Evolutionary conservation across 345 rosid species (phyloP).

Genomic region (Eucalyptus shirleyi): DNA sequence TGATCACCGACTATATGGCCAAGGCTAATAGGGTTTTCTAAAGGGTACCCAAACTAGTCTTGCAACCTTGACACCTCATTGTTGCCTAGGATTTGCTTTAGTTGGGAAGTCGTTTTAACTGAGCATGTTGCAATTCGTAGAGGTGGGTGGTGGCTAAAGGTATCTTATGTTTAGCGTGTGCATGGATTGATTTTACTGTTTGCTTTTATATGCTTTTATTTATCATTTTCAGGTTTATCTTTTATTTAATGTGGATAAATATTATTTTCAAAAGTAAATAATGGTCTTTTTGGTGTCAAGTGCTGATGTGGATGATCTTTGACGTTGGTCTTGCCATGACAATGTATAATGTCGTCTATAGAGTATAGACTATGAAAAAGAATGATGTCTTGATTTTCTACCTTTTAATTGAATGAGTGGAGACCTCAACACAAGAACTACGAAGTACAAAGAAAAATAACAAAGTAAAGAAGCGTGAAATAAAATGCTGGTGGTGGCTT

Average conservation of each 20-base stretch:
- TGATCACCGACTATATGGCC: neutral
- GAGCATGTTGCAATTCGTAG: neutral
- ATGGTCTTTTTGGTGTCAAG: neutral
- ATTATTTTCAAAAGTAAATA: neutral
- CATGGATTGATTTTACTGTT: neutral
- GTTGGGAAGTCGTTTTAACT: neutral
- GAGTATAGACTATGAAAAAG: neutral
- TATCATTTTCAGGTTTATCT: neutral
- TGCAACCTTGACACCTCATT: neutral
- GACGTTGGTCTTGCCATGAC: neutral
- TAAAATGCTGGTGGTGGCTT: neutral
- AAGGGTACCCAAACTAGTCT: neutral
- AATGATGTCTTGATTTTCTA: neutral
- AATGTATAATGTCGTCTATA: neutral
- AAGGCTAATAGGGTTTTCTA: neutral
- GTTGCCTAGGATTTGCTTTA: neutral
- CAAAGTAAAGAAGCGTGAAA: neutral
- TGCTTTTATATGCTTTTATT: neutral
- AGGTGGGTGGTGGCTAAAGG: neutral
- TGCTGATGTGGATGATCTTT: neutral
- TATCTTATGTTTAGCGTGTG: neutral
- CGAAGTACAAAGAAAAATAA: neutral
- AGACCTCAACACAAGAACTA: neutral
- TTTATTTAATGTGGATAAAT: neutral
- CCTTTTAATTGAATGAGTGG: neutral